Base-by-base conservation (phyloP, 116 monocot species). In the Cymodocea nodosa region DNA sequence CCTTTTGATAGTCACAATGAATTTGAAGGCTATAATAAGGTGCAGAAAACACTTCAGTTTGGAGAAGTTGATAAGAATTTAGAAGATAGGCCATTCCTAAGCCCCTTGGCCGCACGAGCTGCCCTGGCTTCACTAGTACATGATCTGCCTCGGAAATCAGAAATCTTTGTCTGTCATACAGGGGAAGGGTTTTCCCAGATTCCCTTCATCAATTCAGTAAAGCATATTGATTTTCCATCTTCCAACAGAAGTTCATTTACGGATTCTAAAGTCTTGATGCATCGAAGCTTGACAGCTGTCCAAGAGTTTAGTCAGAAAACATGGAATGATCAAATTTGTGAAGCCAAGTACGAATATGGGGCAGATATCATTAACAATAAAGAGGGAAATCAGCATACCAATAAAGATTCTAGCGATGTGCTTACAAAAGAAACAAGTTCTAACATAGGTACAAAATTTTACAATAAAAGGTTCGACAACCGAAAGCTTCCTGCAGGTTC, bases 51-150 rank as follows among this genome's bases (percentile, higher is more conserved):
- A 64, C 52, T 69, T 52, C 72, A 78, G 15, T 10, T 15, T 50
- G 60, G 8, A 6, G 65, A 71, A 64, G 23, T 50, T 17, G 11
- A 62, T 63, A 57, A 69, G 56, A 49, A 64, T 57, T 15, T 14
- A 35, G 65, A 63, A 51, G 68, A 73, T 63, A 70, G 63, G 53
- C 70, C 75, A 63, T 63, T 78, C 68, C 76, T 85, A 34, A 79
- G 60, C 51, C 85, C 85, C 50, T 76, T 85, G 35, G 85, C 81
- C 62, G 81, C 81, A 64, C 78, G 76, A 70, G 85, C 85, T 68
- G 85, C 85, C 56, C 52, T 81, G 53, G 85, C 85, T 63, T 85
- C 81, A 54, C 60, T 71, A 48, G 35, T 85, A 23, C 72, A 71
- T 73, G 74, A 75, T 74, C 52, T 74, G 13, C 63, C 74, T 34